These are phyloP conservation scores for Penicillium ochrochloron DNA, from an alignment of 495 filamentous ascomycete genomes.

Conservation along the genomic window DNA sequence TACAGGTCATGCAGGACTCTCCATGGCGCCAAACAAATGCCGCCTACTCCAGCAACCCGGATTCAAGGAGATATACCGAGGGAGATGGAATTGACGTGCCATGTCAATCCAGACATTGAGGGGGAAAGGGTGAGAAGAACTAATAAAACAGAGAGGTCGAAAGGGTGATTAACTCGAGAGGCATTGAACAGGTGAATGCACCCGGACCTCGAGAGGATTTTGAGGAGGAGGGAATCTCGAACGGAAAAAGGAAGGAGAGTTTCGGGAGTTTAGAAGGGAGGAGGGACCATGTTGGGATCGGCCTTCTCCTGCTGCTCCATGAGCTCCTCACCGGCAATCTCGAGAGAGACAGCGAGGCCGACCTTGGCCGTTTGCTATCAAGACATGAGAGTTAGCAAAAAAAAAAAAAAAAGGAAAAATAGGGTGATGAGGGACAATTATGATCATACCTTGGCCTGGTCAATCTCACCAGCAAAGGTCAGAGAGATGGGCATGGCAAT, in stretches of 20 bases:
- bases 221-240: conserved; percentile 6
- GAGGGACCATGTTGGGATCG: conserved; percentile 52
- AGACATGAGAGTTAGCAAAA: conserved; percentile 23
- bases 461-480: conserved; percentile 96
- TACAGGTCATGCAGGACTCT: conserved; percentile 46
- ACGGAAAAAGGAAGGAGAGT: conserved; percentile 1
- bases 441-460: conserved; percentile 84
- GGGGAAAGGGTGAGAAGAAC: conserved; percentile 42
- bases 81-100: conserved; percentile 32
- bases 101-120: conserved; percentile 37
- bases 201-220: conserved; percentile 10
- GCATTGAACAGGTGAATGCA: conserved; percentile 11
- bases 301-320: conserved; percentile 87
- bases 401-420: neutral
- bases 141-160: conserved; percentile 54
- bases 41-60: conserved; percentile 42
- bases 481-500: conserved; percentile 87
- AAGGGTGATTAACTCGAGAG: conserved; percentile 35
- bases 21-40: conserved; percentile 51
- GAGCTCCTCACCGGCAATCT: conserved; percentile 85
- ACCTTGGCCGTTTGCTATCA: conserved; percentile 92
- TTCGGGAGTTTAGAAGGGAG: conserved; percentile 54
- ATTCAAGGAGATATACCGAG: conserved; percentile 40
- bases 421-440: neutral
- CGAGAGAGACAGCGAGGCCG: conserved; percentile 91